phyloP scores from a whole-genome alignment of 805 yeast species.

The Dipodascus albidus region DNA sequence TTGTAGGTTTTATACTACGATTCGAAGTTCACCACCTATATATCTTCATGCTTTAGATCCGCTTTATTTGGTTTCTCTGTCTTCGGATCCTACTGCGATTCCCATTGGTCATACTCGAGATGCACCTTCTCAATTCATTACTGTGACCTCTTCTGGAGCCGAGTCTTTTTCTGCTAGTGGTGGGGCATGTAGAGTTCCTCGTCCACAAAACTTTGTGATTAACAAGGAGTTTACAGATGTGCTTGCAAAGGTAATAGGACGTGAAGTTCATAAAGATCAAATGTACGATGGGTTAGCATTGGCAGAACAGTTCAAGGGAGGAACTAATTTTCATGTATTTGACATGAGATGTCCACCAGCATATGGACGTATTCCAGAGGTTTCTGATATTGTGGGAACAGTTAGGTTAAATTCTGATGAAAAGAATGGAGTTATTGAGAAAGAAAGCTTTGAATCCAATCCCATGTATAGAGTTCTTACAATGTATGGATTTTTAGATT shows the following conservation, averaged over 20 bases:
- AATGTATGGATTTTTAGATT: conserved; percentile 37
- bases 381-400: conserved; percentile 62
- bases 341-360: conserved; percentile 58
- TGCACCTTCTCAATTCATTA: conserved; percentile 1
- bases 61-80: conserved; percentile 12
- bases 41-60: not conserved
- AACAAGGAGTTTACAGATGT: conserved; percentile 16
- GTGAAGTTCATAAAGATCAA: conserved; percentile 21
- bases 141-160: conserved; percentile 5
- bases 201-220: conserved; percentile 9
- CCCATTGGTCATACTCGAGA: conserved; percentile 18
- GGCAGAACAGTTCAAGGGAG: conserved; percentile 30
- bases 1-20: not conserved
- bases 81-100: conserved; percentile 13
- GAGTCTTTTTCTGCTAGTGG: conserved; percentile 1
- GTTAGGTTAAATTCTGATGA: conserved; percentile 37
- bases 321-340: conserved; percentile 53
- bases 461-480: conserved; percentile 43
- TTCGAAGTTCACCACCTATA: not conserved
- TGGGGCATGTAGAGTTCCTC: not conserved
- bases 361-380: conserved; percentile 55
- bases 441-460: conserved; percentile 46
- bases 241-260: conserved; percentile 15
- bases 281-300: conserved; percentile 20
- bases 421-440: conserved; percentile 40